Percentiles rank a stretch among this genome's conserved stretches.
Evolutionary conservation across 495 filamentous ascomycete genomes (phyloP).

Genomic region (Hamigera avellanea): DNA sequence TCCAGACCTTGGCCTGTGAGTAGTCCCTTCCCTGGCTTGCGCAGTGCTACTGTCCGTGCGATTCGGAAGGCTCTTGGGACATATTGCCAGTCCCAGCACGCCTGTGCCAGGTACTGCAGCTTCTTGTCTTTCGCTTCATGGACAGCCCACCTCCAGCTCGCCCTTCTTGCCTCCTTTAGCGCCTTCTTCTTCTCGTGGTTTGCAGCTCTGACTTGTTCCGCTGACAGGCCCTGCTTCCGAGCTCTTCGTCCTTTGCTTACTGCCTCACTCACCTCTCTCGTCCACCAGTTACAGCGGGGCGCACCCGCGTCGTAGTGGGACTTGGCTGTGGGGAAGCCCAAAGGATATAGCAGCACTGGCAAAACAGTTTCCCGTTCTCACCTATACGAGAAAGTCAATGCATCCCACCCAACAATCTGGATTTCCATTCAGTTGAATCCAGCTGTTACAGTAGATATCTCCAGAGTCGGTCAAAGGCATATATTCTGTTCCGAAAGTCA

Average conservation of each 20-base stretch:
- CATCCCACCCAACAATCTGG: too few species aligned
- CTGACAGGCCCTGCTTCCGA: background rate
- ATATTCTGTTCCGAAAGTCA: too few species aligned
- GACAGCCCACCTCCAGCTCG: background rate
- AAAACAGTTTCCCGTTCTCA: too few species aligned
- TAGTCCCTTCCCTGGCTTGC: slow-evolving; percentile 15
- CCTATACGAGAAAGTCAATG: too few species aligned
- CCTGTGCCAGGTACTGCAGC: background rate
- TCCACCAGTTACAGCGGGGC: background rate
- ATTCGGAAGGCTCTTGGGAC: slow-evolving; percentile 1
- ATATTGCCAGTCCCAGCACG: slow-evolving; percentile 3
- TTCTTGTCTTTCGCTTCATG: background rate
- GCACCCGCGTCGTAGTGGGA: background rate
- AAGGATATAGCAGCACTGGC: too few species aligned
- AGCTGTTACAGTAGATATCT: too few species aligned
- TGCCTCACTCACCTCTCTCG: background rate
- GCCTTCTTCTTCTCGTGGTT: background rate
- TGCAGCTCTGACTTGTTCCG: background rate
- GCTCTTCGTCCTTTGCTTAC: background rate
- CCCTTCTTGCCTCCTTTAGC: background rate
- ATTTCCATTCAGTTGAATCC: too few species aligned
- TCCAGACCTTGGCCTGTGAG: slow-evolving; percentile 11
- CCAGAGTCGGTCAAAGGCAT: too few species aligned
- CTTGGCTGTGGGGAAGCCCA: background rate
- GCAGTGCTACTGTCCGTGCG: slow-evolving; percentile 11